Percentiles rank a stretch among this genome's conserved stretches.
Evolutionary conservation across 257 asterid genomes (phyloP).

Genomic region (Solanum verrucosum): DNA sequence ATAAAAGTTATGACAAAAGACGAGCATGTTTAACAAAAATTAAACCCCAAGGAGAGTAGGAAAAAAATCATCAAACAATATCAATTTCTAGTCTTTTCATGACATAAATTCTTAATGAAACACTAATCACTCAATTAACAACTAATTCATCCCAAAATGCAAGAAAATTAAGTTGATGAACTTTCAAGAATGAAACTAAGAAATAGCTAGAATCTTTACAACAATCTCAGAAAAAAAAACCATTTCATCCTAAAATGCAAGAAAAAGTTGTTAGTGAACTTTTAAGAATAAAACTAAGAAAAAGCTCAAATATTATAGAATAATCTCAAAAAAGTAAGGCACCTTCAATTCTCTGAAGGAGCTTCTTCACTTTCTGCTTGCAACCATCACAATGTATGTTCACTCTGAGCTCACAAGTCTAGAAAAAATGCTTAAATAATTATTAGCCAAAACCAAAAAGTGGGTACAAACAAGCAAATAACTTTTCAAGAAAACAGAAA

Average conservation of each 20-base stretch:
- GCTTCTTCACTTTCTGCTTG: conserved; percentile 79
- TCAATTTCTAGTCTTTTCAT: background rate
- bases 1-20: background rate
- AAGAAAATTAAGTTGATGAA: background rate
- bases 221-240: background rate
- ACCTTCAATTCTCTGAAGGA: conserved; percentile 84
- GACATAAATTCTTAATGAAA: background rate
- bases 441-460: background rate
- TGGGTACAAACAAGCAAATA: background rate
- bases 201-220: background rate
- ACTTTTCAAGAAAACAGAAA: background rate
- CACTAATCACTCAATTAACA: background rate
- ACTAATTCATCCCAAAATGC: background rate
- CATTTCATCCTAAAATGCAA: background rate
- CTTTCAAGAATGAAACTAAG: background rate
- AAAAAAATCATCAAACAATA: background rate
- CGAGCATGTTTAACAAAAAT: background rate
- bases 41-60: background rate
- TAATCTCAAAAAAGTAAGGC: background rate
- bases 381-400: conserved; percentile 95
- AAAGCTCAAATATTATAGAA: background rate
- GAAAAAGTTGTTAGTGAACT: background rate
- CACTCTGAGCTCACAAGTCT: conserved; percentile 80
- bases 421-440: background rate
- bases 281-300: background rate